Base-by-base conservation (phyloP, 2,329 filamentous ascomycete species). In the Myriosclerotinia curreyana region DNA sequence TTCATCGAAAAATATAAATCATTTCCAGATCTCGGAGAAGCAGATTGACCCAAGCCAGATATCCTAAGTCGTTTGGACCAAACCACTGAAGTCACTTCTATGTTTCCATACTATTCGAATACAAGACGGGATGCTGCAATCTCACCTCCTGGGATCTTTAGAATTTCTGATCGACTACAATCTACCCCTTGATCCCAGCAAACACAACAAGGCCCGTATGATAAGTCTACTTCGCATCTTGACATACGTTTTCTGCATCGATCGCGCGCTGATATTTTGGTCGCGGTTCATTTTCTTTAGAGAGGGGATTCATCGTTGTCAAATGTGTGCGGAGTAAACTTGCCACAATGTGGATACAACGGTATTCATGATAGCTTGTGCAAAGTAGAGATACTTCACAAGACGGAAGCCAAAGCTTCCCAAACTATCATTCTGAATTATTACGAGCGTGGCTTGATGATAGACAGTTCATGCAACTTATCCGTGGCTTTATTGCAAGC, bases 181-280 rank as follows among this genome's bases (percentile, higher is more conserved):
- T 58, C 54, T 15, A 11, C 25, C 17, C 20, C 40, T 46, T 58
- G 54, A 11, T 58, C 54, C 20, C 20, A 40, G 7, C 25, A 58
- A 34, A 46, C 11, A 58, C 54, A 40, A 34, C 40, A 56, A 9
- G 25, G 25, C 6, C 40, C 54, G 7, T 15, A 34, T 3, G 40
- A 46, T 20, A 46, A 20, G 28, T 56, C 28, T n/a, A 40, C 54
- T 56, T 46, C 54, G 46, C 54, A 46, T 56, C 40, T 56, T 28
- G 46, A 34, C 40, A 46, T 56, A 46, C 54, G 25, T 17, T 56
- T 56, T 46, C 54, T 40, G 42, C 54, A 56, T 46, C 40, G 53
- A 56, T 56, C 54, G 54, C 40, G 46, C 17, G 54, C 54, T 46
- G 54, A 25, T 9, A 46, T 56, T 22, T 56, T 9, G 53, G 53